phyloP scores from a whole-genome alignment of 305 asterid species.

The Fraxinus ornus region DNA sequence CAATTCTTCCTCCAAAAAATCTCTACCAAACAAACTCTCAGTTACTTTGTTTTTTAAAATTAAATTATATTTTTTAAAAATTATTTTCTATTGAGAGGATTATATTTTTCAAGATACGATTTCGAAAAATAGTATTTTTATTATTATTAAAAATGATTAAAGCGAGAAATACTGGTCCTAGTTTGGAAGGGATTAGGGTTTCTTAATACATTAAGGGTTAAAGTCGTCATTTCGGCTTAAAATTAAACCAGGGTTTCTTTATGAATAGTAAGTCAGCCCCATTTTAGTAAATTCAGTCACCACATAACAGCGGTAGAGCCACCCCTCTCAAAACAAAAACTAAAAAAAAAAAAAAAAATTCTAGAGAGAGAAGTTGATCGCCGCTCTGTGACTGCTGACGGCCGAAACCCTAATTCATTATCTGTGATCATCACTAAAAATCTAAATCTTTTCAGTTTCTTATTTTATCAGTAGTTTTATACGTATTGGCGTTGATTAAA shows the following conservation, averaged over 20 bases:
- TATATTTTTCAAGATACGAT: background rate
- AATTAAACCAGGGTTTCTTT: background rate
- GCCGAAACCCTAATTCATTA: background rate
- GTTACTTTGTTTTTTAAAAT: background rate
- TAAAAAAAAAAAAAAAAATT: background rate
- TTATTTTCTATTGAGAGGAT: background rate
- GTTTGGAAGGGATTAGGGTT: background rate
- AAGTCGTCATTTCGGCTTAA: background rate
- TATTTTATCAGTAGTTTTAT: background rate
- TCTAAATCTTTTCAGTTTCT: background rate
- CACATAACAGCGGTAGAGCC: background rate
- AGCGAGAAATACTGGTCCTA: background rate
- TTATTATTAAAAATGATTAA: background rate
- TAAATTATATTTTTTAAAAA: no score
- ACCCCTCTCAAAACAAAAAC: background rate
- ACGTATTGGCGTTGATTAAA: background rate
- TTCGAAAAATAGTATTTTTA: background rate
- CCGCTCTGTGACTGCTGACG: background rate
- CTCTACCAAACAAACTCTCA: no score
- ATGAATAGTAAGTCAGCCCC: background rate
- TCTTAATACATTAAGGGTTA: background rate
- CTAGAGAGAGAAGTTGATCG: slow-evolving; percentile 2
- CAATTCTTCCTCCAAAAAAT: no score
- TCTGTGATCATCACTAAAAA: background rate
- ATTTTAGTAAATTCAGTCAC: background rate